A percentile compares a stretch with the other conserved stretches of the same genome.
phyloP scores from a whole-genome alignment of 345 rosid genomes.

The Boechera divaricarpa region DNA sequence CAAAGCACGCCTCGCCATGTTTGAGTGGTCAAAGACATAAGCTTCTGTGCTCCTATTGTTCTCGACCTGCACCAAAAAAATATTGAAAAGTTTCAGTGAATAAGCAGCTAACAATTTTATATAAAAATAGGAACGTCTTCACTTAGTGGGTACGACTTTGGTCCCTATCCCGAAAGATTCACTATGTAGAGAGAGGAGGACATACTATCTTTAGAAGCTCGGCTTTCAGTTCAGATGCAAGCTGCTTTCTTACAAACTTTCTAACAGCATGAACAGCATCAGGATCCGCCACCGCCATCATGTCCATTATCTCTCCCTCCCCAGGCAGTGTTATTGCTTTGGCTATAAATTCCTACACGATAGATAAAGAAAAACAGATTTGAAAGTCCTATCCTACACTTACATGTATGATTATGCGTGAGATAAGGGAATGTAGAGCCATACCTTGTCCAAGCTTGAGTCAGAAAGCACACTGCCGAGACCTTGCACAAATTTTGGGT shows the following conservation, averaged over 20 bases:
- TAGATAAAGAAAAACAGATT: constrained; percentile 7
- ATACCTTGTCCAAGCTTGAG: constrained; percentile 82
- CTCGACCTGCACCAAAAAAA: constrained; percentile 56
- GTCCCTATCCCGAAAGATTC: not conserved
- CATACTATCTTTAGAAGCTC: constrained; percentile 75
- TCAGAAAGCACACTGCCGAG: constrained; percentile 76
- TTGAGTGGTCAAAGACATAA: constrained; percentile 78
- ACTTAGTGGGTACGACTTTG: not conserved
- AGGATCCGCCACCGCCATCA: constrained; percentile 98
- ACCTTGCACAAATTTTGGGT: constrained; percentile 78
- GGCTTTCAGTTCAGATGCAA: constrained; percentile 83
- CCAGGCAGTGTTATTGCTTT: constrained; percentile 91
- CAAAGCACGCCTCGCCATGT: constrained; percentile 85
- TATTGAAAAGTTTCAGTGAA: not conserved
- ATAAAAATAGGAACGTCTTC: not conserved
- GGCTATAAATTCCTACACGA: constrained; percentile 81
- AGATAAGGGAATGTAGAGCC: not conserved
- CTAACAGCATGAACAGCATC: constrained; percentile 97
- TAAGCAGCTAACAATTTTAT: not conserved
- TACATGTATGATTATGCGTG: not conserved
- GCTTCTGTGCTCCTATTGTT: constrained; percentile 62
- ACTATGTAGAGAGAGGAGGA: constrained; percentile 22
- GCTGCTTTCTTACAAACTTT: constrained; percentile 79
- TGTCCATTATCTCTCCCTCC: constrained; percentile 98
- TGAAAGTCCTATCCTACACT: not conserved